Percentiles rank a stretch among this genome's conserved stretches.
Conservation (phyloP, 1,139 yeast species). For the Blastobotrys persicus region DNA sequence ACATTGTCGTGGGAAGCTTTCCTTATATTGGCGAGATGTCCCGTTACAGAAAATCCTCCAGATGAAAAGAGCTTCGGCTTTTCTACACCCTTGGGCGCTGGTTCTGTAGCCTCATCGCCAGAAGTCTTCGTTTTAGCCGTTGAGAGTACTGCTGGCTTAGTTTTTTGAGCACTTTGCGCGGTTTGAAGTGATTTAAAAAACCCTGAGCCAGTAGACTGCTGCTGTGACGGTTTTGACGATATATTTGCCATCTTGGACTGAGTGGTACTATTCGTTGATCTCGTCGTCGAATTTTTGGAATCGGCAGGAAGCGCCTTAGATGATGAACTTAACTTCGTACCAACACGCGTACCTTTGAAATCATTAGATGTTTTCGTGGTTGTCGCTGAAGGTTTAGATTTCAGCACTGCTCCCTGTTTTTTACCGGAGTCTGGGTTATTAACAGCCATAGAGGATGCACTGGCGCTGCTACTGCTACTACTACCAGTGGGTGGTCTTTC, state of each 20-base stretch:
- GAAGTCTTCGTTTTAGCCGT: not conserved
- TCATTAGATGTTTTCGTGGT: not conserved
- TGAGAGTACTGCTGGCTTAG: slow-evolving; percentile 14
- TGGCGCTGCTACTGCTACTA: not conserved
- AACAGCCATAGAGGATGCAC: too few species aligned
- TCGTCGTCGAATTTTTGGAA: not conserved
- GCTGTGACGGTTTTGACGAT: not conserved
- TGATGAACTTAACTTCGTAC: not conserved
- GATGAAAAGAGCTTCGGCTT: slow-evolving; percentile 2
- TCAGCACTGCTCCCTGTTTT: not conserved
- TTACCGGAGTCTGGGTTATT: too few species aligned
- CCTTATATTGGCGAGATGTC: slow-evolving; percentile 5
- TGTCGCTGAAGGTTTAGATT: not conserved
- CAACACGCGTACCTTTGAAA: not conserved
- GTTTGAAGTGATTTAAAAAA: slow-evolving; percentile 25
- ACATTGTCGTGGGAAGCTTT: slow-evolving; percentile 1
- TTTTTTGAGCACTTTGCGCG: slow-evolving; percentile 14
- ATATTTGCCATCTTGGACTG: too few species aligned
- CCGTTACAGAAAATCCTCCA: slow-evolving; percentile 4
- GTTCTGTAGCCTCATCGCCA: not conserved
- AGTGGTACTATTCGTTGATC: too few species aligned
- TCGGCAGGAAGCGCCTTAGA: not conserved
- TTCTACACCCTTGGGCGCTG: not conserved
- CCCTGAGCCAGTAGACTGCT: slow-evolving; percentile 17
- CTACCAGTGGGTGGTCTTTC: not conserved